Evolutionary conservation across 495 filamentous ascomycete species (phyloP).

Genomic region (Aspergillus baeticus): DNA sequence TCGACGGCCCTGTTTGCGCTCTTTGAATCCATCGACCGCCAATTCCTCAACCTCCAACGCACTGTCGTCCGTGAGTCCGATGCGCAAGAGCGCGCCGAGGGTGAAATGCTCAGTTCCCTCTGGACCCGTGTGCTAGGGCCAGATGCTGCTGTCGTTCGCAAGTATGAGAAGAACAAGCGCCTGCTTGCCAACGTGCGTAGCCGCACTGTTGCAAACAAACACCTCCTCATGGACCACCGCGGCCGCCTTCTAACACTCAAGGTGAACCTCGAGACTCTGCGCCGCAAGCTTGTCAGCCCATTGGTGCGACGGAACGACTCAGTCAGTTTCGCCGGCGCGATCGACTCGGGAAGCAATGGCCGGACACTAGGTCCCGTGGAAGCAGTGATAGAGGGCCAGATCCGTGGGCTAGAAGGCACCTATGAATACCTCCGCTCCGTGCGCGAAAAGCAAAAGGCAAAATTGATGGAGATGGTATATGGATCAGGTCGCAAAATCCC

Average conservation of each 20-base stretch:
- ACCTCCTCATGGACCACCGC: conserved; percentile 79
- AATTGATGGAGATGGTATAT: conserved; percentile 78
- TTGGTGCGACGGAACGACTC: conserved; percentile 68
- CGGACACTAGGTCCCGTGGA: conserved; percentile 57
- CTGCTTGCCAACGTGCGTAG: conserved; percentile 73
- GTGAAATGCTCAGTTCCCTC: conserved; percentile 75
- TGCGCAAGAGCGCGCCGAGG: conserved; percentile 73
- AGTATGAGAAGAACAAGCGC: conserved; percentile 83
- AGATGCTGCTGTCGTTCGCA: conserved; percentile 66
- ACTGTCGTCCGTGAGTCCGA: conserved; percentile 82
- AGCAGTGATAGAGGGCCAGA: conserved; percentile 73
- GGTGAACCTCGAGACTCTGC: conserved; percentile 72
- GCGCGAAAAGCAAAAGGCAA: conserved; percentile 75
- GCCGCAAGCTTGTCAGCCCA: conserved; percentile 76
- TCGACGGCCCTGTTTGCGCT: conserved; percentile 73
- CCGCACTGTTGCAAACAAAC: conserved; percentile 83
- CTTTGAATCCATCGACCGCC: conserved; percentile 83
- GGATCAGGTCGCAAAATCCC: conserved; percentile 48
- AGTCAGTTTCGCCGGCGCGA: conserved; percentile 37
- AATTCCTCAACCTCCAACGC: conserved; percentile 83
- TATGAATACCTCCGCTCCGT: conserved; percentile 71
- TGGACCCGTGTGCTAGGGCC: conserved; percentile 82
- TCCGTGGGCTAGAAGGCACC: conserved; percentile 74
- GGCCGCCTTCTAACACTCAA: conserved; percentile 75
- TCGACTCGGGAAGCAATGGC: conserved; percentile 42